These are phyloP conservation scores for Boletellus sp. DNA, from an alignment of 1,284 basidiomycete species.

Conservation along the genomic window DNA sequence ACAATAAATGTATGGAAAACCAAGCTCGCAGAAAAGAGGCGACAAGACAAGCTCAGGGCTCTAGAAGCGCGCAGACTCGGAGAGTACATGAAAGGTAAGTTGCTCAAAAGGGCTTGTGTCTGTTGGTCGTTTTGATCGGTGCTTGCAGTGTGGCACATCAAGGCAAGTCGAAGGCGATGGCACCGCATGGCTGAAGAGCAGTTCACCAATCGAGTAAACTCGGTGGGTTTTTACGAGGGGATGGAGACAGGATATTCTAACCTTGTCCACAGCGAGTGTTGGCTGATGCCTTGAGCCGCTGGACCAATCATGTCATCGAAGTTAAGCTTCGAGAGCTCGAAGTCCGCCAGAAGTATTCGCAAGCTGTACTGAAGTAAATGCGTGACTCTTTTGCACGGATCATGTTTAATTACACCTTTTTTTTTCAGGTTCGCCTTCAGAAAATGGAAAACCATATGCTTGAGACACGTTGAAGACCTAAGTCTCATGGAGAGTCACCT, in stretches of 20 bases:
- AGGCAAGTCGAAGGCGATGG: conserved; percentile 25
- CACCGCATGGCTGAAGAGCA: conserved; percentile 29
- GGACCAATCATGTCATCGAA: conserved; percentile 71
- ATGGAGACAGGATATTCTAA: conserved; percentile 6
- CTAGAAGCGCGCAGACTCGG: conserved; percentile 40
- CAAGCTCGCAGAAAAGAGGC: conserved; percentile 45
- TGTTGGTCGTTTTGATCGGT: conserved; percentile 13
- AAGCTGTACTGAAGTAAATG: conserved; percentile 46
- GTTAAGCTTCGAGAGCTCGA: conserved; percentile 69
- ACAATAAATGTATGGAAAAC: conserved; percentile 53
- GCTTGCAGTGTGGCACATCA: conserved; percentile 47
- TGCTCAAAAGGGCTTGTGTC: not conserved
- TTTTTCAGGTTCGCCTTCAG: conserved; percentile 48
- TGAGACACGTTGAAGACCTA: conserved; percentile 62
- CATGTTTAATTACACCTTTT: conserved; percentile 5
- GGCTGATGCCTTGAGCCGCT: conserved; percentile 44
- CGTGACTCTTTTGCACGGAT: not conserved
- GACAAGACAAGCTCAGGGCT: conserved; percentile 45
- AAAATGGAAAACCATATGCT: conserved; percentile 63
- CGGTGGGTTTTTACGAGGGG: conserved; percentile 11
- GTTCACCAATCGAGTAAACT: conserved; percentile 14
- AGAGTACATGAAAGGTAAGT: conserved; percentile 48
- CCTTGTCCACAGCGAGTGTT: conserved; percentile 48
- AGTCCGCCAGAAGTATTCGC: conserved; percentile 48
- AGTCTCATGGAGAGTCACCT: conserved; percentile 79